Evolutionary conservation across 2,329 filamentous ascomycete genomes (phyloP).

Genomic region (Fusarium begoniae): DNA sequence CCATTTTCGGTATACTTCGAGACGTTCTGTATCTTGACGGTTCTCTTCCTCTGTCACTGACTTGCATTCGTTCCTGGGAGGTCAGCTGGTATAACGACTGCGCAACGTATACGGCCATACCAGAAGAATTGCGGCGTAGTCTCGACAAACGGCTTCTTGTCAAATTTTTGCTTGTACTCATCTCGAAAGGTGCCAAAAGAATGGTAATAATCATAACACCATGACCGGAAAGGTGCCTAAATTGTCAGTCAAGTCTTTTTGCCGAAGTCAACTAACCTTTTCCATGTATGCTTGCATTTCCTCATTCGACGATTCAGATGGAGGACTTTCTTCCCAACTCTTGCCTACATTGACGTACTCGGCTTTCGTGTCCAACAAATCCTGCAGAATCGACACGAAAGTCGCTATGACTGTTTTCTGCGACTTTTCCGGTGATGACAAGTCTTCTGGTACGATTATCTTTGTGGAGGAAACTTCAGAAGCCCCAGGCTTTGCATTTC

Average conservation of each 20-base stretch:
- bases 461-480: not conserved
- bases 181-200: slow-evolving; percentile 43
- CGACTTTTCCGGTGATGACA: slow-evolving; percentile 13
- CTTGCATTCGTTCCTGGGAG: slow-evolving; percentile 33
- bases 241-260: slow-evolving; percentile 5
- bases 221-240: slow-evolving; percentile 44
- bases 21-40: slow-evolving; percentile 26
- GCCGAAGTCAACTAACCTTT: slow-evolving; percentile 33
- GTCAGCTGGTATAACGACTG: not conserved
- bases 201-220: slow-evolving; percentile 48
- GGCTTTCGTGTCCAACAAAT: not conserved
- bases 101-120: slow-evolving; percentile 29
- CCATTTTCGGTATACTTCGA: slow-evolving; percentile 46
- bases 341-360: slow-evolving; percentile 28
- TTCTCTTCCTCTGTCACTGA: slow-evolving; percentile 1
- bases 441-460: slow-evolving; percentile 43
- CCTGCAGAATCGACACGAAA: slow-evolving; percentile 43
- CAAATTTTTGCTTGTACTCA: slow-evolving; percentile 38
- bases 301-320: not conserved
- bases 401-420: slow-evolving; percentile 16
- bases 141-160: slow-evolving; percentile 43
- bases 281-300: slow-evolving; percentile 42
- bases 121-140: slow-evolving; percentile 42
- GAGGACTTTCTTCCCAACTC: slow-evolving; percentile 29
- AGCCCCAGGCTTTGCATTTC: not conserved